Percentiles rank a stretch among this genome's conserved stretches.
phyloP scores from a whole-genome alignment of 2,329 filamentous ascomycete genomes.

The Aspergillus novofumigatus region DNA sequence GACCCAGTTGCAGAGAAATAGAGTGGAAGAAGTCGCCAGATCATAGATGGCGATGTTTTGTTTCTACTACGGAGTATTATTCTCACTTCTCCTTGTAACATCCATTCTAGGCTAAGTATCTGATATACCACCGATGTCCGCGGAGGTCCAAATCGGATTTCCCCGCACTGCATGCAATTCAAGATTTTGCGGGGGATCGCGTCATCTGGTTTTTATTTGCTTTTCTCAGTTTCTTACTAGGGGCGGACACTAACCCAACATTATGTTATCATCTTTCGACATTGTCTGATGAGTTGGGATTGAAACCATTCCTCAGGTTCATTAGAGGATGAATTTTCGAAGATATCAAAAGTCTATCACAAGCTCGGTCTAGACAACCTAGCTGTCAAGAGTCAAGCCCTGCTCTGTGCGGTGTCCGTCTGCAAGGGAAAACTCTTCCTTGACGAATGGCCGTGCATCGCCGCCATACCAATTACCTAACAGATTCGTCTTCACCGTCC shows the following conservation, averaged over 20 bases:
- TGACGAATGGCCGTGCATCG: constrained; percentile 22
- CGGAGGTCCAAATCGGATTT: constrained; percentile 4
- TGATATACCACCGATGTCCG: neutral
- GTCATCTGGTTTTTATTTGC: constrained; percentile 11
- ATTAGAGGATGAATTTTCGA: neutral
- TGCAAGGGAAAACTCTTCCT: constrained; percentile 5
- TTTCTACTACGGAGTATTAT: neutral
- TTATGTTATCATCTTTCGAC: neutral
- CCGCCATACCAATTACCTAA: constrained; percentile 31
- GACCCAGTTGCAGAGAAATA: too few relatives aligned
- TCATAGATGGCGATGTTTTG: neutral
- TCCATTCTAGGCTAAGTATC: neutral
- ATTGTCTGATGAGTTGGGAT: neutral
- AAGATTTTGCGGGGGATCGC: constrained; percentile 24
- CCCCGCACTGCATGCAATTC: constrained; percentile 27
- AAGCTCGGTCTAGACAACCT: constrained; percentile 14
- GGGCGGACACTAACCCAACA: neutral
- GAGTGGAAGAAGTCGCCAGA: too few relatives aligned
- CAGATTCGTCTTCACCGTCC: constrained; percentile 18
- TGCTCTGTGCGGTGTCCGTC: constrained; percentile 19
- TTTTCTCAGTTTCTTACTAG: neutral
- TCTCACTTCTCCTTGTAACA: neutral
- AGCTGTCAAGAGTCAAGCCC: constrained; percentile 19
- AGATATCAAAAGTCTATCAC: neutral
- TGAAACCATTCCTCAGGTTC: neutral